Conservation (phyloP, 78 protist genomes). For the Cyanophora paradoxa region DNA sequence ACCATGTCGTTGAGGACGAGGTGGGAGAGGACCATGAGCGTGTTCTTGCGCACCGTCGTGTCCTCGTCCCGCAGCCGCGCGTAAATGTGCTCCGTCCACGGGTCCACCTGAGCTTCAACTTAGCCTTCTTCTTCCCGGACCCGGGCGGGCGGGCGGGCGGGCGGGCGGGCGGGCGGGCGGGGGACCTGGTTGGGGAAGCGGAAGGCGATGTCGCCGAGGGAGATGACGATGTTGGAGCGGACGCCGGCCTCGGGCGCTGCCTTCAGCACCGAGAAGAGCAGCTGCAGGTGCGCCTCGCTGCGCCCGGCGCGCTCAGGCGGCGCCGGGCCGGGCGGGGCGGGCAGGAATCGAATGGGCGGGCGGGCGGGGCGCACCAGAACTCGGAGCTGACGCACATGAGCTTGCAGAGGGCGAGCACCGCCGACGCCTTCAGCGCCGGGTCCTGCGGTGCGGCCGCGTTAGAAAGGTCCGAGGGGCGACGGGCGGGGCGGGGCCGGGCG, state of each 20-base stretch:
- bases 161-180: background rate
- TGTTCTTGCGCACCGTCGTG: conserved; percentile 64
- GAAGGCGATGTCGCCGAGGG: conserved; percentile 82
- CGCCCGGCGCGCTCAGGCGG: background rate
- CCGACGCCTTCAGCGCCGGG: no score
- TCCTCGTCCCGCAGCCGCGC: conserved; percentile 58
- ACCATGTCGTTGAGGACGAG: conserved; percentile 89
- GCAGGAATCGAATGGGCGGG: conserved; percentile 46
- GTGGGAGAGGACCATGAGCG: conserved; percentile 86
- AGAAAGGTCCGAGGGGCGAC: no score
- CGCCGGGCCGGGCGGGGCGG: background rate
- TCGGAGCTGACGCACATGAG: conserved; percentile 36
- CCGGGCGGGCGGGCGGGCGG: background rate
- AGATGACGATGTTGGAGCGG: conserved; percentile 72
- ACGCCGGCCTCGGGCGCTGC: conserved; percentile 9
- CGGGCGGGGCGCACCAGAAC: conserved; percentile 37
- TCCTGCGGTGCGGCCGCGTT: no score
- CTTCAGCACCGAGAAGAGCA: conserved; percentile 16
- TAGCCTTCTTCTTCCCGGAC: background rate
- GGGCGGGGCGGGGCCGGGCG: no score
- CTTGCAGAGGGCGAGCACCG: conserved; percentile 67
- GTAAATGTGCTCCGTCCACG: conserved; percentile 67
- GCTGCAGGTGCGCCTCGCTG: background rate
- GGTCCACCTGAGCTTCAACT: conserved; percentile 72
- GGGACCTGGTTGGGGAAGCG: conserved; percentile 26